Conservation (phyloP, 139 green algal genomes). For the Coccomyxa sp. region DNA sequence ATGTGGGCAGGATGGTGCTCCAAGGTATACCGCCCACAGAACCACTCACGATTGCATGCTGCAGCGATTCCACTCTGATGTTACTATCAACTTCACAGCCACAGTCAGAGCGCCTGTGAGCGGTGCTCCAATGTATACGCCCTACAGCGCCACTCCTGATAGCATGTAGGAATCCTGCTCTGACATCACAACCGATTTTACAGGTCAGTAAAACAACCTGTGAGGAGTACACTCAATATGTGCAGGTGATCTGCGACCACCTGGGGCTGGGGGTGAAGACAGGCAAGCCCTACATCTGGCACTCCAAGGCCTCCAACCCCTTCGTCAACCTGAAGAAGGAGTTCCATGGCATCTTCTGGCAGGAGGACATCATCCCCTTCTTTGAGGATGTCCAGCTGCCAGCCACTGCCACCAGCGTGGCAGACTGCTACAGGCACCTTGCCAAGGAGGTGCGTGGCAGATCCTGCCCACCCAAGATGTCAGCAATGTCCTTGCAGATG, state of each 20-base stretch:
- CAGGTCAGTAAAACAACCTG: no score
- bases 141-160: no score
- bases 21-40: conserved; percentile 60
- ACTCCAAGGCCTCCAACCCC: conserved; percentile 95
- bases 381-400: conserved; percentile 79
- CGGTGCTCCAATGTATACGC: no score
- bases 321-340: conserved; percentile 97
- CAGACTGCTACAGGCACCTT: conserved; percentile 82
- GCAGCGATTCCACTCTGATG: no score
- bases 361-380: conserved; percentile 93
- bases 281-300: conserved; percentile 95
- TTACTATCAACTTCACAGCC: no score
- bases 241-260: conserved; percentile 92
- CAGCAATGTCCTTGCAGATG: background rate
- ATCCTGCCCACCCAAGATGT: background rate
- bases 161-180: no score
- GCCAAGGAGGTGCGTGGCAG: conserved; percentile 61
- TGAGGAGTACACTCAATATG: no score
- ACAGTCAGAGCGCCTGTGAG: no score
- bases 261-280: conserved; percentile 91
- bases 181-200: no score
- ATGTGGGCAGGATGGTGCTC: conserved; percentile 98
- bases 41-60: no score
- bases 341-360: conserved; percentile 97
- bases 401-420: conserved; percentile 46